phyloP scores from a whole-genome alignment of 371 early-diverging fungal species.

The Zychaea mexicana region DNA sequence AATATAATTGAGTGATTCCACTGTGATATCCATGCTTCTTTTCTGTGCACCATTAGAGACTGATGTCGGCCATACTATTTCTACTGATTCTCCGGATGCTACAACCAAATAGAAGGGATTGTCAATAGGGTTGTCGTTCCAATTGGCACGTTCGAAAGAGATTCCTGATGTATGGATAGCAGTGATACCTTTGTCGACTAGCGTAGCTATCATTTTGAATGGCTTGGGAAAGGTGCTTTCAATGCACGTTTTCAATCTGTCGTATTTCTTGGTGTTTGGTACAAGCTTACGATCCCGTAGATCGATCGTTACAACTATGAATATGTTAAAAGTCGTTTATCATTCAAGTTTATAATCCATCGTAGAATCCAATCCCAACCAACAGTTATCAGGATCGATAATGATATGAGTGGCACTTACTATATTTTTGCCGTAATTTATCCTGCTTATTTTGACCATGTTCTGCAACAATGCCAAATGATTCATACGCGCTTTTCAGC shows the following conservation, averaged over 20 bases:
- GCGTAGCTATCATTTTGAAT: constrained; percentile 49
- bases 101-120: neutral
- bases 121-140: no score
- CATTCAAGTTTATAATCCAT: no score
- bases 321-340: no score
- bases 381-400: neutral
- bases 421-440: constrained; percentile 46
- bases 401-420: constrained; percentile 28
- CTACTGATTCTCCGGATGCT: constrained; percentile 30
- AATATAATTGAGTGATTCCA: constrained; percentile 26
- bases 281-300: constrained; percentile 34
- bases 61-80: constrained; percentile 33
- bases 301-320: constrained; percentile 51
- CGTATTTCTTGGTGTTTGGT: constrained; percentile 51
- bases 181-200: constrained; percentile 34
- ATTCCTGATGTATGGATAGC: no score
- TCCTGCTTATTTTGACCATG: constrained; percentile 35
- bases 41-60: neutral
- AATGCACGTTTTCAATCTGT: constrained; percentile 60
- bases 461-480: constrained; percentile 53
- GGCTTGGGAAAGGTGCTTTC: constrained; percentile 45
- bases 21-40: constrained; percentile 11
- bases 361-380: neutral
- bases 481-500: constrained; percentile 58
- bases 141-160: no score